Percentiles rank a stretch among this genome's conserved stretches.
These are phyloP conservation scores for Colletotrichum australisinense DNA, from an alignment of 2,329 filamentous ascomycete genomes.

Conservation along the genomic window DNA sequence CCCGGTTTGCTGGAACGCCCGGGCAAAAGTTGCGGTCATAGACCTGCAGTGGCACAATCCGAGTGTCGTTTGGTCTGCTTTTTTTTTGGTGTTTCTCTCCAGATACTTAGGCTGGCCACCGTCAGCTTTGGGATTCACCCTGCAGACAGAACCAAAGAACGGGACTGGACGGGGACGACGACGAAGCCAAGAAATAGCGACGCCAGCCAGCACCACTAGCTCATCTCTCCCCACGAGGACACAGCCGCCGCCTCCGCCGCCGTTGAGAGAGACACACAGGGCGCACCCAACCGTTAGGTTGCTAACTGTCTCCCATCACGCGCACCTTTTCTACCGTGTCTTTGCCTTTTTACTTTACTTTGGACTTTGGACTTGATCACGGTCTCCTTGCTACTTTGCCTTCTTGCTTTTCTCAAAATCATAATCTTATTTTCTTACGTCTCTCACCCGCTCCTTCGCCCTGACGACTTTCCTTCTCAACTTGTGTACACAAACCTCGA, in stretches of 20 bases:
- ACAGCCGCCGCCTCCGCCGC: conserved; percentile 31
- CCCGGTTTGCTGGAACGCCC: conserved; percentile 29
- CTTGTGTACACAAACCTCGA: background rate
- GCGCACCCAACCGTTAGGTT: conserved; percentile 20
- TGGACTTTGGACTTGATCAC: background rate
- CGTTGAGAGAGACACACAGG: conserved; percentile 21
- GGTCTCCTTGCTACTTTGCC: background rate
- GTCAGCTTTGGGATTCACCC: background rate
- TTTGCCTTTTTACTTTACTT: background rate
- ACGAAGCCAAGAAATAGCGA: conserved; percentile 2
- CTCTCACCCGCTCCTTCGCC: conserved; percentile 5
- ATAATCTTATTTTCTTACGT: background rate
- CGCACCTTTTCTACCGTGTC: conserved; percentile 21
- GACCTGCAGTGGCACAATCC: background rate
- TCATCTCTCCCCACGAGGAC: conserved; percentile 25
- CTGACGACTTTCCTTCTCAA: background rate
- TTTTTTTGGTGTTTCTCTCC: background rate
- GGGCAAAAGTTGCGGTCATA: conserved; percentile 11
- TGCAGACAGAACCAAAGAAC: background rate
- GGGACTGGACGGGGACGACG: background rate
- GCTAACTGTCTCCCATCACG: conserved; percentile 22
- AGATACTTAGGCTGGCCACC: background rate
- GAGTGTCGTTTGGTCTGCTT: background rate
- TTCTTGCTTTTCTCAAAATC: background rate
- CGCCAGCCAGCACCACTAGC: conserved; percentile 22